phyloP scores from a whole-genome alignment of 2,329 filamentous ascomycete genomes.

The Hawksworthiomyces lignivorus region DNA sequence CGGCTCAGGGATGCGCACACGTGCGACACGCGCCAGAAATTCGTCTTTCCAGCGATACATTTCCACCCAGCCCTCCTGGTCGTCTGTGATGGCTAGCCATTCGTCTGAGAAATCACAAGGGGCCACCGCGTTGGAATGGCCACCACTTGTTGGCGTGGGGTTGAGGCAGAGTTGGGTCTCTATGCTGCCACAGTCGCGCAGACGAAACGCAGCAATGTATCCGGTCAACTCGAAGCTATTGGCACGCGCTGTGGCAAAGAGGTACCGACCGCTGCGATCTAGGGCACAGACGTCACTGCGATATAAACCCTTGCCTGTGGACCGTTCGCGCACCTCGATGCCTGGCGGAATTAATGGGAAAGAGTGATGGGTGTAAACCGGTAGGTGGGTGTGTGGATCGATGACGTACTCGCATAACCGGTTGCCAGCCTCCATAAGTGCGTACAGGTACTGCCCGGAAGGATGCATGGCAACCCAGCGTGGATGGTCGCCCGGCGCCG shows the following conservation, averaged over 20 bases:
- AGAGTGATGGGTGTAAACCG: slow-evolving; percentile 67
- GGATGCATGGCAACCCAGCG: slow-evolving; percentile 84
- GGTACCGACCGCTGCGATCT: slow-evolving; percentile 60
- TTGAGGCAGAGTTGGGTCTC: slow-evolving; percentile 73
- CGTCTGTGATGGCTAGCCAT: slow-evolving; percentile 84
- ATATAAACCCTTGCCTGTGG: slow-evolving; percentile 52
- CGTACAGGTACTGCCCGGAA: slow-evolving; percentile 71
- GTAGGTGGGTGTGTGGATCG: slow-evolving; percentile 63
- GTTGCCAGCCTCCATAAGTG: slow-evolving; percentile 85
- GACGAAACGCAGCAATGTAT: slow-evolving; percentile 73
- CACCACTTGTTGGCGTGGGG: slow-evolving; percentile 78
- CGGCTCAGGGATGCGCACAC: slow-evolving; percentile 72
- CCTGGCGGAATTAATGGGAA: slow-evolving; percentile 77
- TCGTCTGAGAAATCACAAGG: slow-evolving; percentile 80
- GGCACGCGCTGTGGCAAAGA: slow-evolving; percentile 77
- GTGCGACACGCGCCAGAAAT: slow-evolving; percentile 68
- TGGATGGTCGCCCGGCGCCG: slow-evolving; percentile 65
- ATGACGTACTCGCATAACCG: slow-evolving; percentile 74
- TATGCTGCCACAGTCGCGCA: slow-evolving; percentile 61
- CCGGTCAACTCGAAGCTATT: slow-evolving; percentile 70
- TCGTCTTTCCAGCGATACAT: slow-evolving; percentile 83
- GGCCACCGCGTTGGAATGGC: slow-evolving; percentile 81
- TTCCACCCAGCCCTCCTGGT: slow-evolving; percentile 80
- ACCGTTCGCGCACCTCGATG: slow-evolving; percentile 38
- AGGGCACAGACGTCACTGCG: slow-evolving; percentile 77